phyloP scores from a whole-genome alignment of 2,329 filamentous ascomycete species.

The Scedosporium minutisporum region DNA sequence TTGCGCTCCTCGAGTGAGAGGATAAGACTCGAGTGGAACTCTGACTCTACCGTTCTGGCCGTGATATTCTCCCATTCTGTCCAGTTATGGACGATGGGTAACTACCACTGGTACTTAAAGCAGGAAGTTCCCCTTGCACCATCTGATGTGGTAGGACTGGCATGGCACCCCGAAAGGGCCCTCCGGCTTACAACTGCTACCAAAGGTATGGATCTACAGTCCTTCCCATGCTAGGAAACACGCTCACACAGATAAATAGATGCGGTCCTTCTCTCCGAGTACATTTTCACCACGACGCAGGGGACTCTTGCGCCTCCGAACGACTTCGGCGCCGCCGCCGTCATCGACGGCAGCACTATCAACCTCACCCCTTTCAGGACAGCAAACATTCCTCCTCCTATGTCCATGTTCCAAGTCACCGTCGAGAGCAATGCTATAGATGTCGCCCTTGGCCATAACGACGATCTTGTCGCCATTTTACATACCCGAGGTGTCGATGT shows the following conservation, averaged over 20 bases:
- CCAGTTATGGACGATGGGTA: slow-evolving; percentile 95
- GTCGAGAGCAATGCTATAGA: slow-evolving; percentile 58
- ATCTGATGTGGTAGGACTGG: slow-evolving; percentile 23
- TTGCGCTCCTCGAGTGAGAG: slow-evolving; percentile 56
- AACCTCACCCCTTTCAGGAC: slow-evolving; percentile 79
- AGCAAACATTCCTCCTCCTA: slow-evolving; percentile 84
- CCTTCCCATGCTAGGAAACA: slow-evolving; percentile 7
- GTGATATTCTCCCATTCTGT: slow-evolving; percentile 63
- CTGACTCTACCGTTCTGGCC: slow-evolving; percentile 82
- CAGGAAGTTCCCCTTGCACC: slow-evolving; percentile 58
- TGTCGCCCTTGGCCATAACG: slow-evolving; percentile 59
- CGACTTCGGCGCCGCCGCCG: slow-evolving; percentile 71
- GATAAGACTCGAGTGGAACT: slow-evolving; percentile 69
- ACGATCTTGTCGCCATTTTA: slow-evolving; percentile 60
- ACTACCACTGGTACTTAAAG: slow-evolving; percentile 98
- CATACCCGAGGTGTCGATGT: slow-evolving; percentile 57
- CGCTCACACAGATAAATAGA: slow-evolving; percentile 18
- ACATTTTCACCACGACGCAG: slow-evolving; percentile 55
- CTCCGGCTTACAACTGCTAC: slow-evolving; percentile 54
- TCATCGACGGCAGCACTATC: slow-evolving; percentile 70
- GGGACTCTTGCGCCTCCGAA: slow-evolving; percentile 62
- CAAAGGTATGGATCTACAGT: slow-evolving; percentile 27
- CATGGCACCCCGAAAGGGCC: slow-evolving; percentile 82
- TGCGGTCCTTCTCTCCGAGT: slow-evolving; percentile 51
- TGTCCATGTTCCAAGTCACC: slow-evolving; percentile 69